Evolutionary conservation across 1,284 basidiomycete genomes (phyloP).

Genomic region (Boletus albobrunnescens): DNA sequence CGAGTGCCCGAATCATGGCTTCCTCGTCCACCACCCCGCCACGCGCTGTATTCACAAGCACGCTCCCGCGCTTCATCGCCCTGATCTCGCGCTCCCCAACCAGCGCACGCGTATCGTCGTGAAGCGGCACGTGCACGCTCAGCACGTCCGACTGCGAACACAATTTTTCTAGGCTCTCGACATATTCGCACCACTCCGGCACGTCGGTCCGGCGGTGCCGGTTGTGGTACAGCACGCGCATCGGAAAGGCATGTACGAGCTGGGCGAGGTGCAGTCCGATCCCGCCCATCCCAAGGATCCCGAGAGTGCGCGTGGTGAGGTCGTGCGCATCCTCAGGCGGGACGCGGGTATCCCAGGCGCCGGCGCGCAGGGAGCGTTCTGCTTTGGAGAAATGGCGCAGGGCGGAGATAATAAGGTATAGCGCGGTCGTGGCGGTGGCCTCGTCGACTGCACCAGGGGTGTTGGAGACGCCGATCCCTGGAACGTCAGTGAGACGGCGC

Average conservation of each 20-base stretch:
- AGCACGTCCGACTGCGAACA: conserved; percentile 74
- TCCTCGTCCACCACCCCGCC: conserved; percentile 87
- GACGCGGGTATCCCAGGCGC: conserved; percentile 54
- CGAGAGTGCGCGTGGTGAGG: conserved; percentile 73
- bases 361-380: conserved; percentile 61
- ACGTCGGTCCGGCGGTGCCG: conserved; percentile 49
- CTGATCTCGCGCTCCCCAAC: conserved; percentile 78
- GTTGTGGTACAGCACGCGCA: conserved; percentile 84
- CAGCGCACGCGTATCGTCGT: conserved; percentile 69
- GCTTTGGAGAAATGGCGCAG: conserved; percentile 72
- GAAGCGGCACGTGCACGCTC: conserved; percentile 69
- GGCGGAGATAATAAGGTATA: conserved; percentile 81
- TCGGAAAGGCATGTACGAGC: conserved; percentile 70
- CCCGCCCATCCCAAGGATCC: conserved; percentile 85
- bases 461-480: conserved; percentile 86
- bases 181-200: conserved; percentile 77
- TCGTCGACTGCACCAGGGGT: conserved; percentile 89
- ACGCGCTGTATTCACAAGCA: conserved; percentile 87
- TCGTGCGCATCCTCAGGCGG: conserved; percentile 55
- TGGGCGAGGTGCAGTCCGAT: conserved; percentile 74
- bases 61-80: conserved; percentile 73
- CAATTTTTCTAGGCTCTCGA: conserved; percentile 67
- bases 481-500: neutral
- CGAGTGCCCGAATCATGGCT: conserved; percentile 78
- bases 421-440: conserved; percentile 84